These are phyloP conservation scores for Aciculoconidium aculeatum DNA, from an alignment of 805 yeast species.

Conservation along the genomic window DNA sequence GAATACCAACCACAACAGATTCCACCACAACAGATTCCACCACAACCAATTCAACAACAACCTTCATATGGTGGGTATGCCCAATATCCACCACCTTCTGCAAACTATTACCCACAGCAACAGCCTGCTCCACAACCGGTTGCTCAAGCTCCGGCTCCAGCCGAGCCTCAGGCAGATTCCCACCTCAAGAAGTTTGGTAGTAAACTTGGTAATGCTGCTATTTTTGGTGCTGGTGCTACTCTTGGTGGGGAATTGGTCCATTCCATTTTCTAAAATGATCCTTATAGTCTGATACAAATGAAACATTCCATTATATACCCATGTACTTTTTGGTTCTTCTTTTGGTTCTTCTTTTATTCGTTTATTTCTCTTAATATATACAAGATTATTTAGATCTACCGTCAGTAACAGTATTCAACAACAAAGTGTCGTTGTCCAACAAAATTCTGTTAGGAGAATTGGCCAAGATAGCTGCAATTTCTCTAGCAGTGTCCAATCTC, in stretches of 20 bases:
- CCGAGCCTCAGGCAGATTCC: conserved; percentile 14
- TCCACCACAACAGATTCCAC: conserved; percentile 9
- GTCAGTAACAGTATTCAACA: conserved; percentile 84
- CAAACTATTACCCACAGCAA: conserved; percentile 39
- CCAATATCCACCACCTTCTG: conserved; percentile 49
- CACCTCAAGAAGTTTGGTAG: conserved; percentile 63
- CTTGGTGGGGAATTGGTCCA: conserved; percentile 79
- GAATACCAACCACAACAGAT: conserved; percentile 12
- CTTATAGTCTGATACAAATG: too few species aligned
- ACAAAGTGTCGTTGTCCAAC: conserved; percentile 85
- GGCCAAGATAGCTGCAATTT: conserved; percentile 82
- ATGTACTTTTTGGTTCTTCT: background rate
- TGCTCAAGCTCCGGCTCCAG: conserved; percentile 21
- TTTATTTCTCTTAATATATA: conserved; percentile 1
- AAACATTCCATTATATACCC: background rate
- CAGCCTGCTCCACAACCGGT: conserved; percentile 21
- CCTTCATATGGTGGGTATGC: conserved; percentile 31
- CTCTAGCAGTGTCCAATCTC: conserved; percentile 95
- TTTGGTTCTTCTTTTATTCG: background rate
- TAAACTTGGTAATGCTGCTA: conserved; percentile 85
- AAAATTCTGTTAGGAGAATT: conserved; percentile 87
- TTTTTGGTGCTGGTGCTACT: conserved; percentile 96
- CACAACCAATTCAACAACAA: conserved; percentile 19
- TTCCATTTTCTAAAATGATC: conserved; percentile 47
- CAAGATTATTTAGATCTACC: conserved; percentile 36